Base-by-base conservation (phyloP, 2,329 filamentous ascomycete genomes). In the Colletotrichum graminicola region DNA sequence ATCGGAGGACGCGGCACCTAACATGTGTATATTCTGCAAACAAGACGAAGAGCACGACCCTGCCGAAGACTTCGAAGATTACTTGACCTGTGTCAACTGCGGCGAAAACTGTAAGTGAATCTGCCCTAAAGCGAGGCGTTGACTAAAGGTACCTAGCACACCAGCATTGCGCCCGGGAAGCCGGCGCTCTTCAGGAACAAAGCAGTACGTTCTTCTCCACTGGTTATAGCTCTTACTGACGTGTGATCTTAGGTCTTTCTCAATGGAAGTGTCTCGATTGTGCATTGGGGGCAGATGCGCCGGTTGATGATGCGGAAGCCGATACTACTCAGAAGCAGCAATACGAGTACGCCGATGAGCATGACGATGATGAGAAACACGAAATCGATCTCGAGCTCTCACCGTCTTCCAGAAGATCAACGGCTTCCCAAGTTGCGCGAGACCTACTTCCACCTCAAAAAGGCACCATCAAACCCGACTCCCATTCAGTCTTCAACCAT, bases 11-110 rank as follows among this genome's bases (percentile, higher is more conserved):
- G 87, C 84, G 54, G 84, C 85, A 21, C 72, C 79, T 63, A 83
- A 82, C 56, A 75, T 78, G 64, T 85, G 80, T 82, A 92, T 94
- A 74, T 97, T 95, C 77, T 98, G 95, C 82, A 90, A 91, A 67
- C 88, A 94, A 79, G 91, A 93, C 74, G 94, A 97, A 82, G 93
- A 96, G 66, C 87, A 95, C 74, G 94, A 95, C 76, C 93, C 93
- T 1, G 91, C 89, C 74, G 92, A 93, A 75, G 93, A 95, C 74
- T 96, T 92, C 76, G 94, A 96, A 80, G 86, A 91, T 70, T 94
- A 92, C 79, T 84, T 98, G 72, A 84, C 91, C 63, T 98, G 95
- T 81, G 86, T 85, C 72, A 87, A 90, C 74, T 98, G 95, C 81
- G 91, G 91, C 75, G 93, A 95, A 78, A 93, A 94, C 81, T 91